A percentile compares a stretch with the other conserved stretches of the same genome.
Evolutionary conservation across 2,329 filamentous ascomycete genomes (phyloP).

Genomic region (Aspergillus persii): DNA sequence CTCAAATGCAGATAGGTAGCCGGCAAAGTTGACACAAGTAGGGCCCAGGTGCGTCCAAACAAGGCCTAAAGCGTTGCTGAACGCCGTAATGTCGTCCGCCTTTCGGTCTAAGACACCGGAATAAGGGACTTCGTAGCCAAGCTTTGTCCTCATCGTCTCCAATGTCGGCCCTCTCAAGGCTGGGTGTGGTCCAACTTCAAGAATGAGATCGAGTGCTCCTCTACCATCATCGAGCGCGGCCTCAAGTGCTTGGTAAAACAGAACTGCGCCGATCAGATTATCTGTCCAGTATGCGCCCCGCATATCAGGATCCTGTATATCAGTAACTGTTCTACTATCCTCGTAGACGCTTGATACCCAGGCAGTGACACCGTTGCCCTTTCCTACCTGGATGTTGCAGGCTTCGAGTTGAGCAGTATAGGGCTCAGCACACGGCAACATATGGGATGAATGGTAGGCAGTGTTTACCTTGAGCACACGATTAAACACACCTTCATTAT

Average conservation of each 20-base stretch:
- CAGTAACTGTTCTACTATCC: slow-evolving; percentile 1
- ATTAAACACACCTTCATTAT: slow-evolving; percentile 12
- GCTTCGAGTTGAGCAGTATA: background rate
- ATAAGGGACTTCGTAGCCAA: slow-evolving; percentile 4
- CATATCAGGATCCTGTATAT: slow-evolving; percentile 1
- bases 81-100: slow-evolving; percentile 2
- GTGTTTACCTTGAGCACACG: slow-evolving; percentile 3
- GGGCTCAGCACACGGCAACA: slow-evolving; percentile 2
- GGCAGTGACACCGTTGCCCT: slow-evolving; percentile 1
- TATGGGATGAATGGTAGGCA: slow-evolving; percentile 2
- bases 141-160: slow-evolving; percentile 2
- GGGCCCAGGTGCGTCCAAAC: background rate
- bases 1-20: slow-evolving; percentile 5
- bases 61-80: slow-evolving; percentile 1
- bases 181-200: slow-evolving; percentile 3
- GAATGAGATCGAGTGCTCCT: background rate
- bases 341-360: slow-evolving; percentile 3
- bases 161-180: slow-evolving; percentile 1
- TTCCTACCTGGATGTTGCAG: background rate
- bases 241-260: slow-evolving; percentile 2
- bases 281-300: slow-evolving; percentile 2
- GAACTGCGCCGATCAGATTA: slow-evolving; percentile 1
- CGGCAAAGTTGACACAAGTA: background rate
- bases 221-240: background rate
- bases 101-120: slow-evolving; percentile 1